Evolutionary conservation across 305 asterid species (phyloP), one percentile per base, ranked within the genome.

Genomic region (Solanum hybrid): DNA sequence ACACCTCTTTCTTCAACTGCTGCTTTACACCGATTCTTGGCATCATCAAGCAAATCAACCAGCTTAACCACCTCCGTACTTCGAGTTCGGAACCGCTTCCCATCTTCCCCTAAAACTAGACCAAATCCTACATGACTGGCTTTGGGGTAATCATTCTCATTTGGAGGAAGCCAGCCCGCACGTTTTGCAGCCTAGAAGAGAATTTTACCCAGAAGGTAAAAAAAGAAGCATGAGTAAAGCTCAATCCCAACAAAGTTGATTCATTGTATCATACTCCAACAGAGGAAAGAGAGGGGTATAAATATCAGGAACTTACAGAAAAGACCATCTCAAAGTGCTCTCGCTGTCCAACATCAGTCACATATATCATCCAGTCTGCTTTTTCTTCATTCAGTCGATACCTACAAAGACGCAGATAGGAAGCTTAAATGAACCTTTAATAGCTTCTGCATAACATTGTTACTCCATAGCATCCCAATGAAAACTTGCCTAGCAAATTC

Each of bases 261-360:
- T 0, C 12, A 51, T 31, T 31, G 71, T 31, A 10, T 31, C 42
- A 51, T 56, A 51, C 12, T 37, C 73, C 24, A 84, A 31, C 73
- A 10, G 75, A 2, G 42, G 87, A 31, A 46, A 84, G 27, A 46
- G 87, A 51, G 10, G 66, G 22, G 27, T 10, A 51, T 51, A 32
- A 13, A 77, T 38, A 75, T 40, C 56, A 60, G 60, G 51, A 87
- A 94, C 99, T 94, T 93, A 97, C 98, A 87, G 94, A 87, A 89
- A 97, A 97, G 89, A 96, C 91, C 99, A 96, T 96, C 85, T 97
- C 99, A 90, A 97, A 97, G 92, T 96, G 99, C 91, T 96, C 98
- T 32, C 94, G 88, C 91, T 96, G 99, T 89, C 98, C 99, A 89
- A 95, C 97, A 79, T 97, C 98, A 85, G 99, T 97, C 56, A 97